phyloP scores from a whole-genome alignment of 495 filamentous ascomycete species.

The Penicillium argentinense region DNA sequence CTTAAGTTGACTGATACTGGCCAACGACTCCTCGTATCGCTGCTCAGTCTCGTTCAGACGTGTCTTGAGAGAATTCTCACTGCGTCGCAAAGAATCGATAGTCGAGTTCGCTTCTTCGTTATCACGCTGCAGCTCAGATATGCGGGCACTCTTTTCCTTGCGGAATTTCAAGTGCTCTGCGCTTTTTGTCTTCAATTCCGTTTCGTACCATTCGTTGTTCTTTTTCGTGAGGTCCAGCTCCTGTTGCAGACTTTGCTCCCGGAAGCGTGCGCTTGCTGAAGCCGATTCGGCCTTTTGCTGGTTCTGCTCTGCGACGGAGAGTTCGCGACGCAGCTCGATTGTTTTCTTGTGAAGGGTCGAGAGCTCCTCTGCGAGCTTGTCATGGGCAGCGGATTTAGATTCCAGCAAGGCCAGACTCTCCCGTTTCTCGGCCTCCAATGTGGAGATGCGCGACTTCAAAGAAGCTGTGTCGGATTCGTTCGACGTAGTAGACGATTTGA shows the following conservation, averaged over 20 bases:
- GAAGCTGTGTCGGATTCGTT: slow-evolving; percentile 75
- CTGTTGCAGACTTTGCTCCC: slow-evolving; percentile 82
- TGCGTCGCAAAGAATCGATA: slow-evolving; percentile 73
- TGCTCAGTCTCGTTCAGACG: slow-evolving; percentile 80
- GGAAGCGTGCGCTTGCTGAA: slow-evolving; percentile 75
- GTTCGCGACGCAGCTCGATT: slow-evolving; percentile 74
- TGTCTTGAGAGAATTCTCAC: slow-evolving; percentile 74
- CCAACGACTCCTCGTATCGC: slow-evolving; percentile 80
- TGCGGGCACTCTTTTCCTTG: slow-evolving; percentile 87
- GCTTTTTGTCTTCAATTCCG: slow-evolving; percentile 83
- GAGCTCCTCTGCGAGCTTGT: slow-evolving; percentile 81
- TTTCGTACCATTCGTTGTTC: slow-evolving; percentile 89
- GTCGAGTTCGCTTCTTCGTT: slow-evolving; percentile 79
- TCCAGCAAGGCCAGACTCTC: slow-evolving; percentile 86
- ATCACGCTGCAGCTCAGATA: slow-evolving; percentile 81
- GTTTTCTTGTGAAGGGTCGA: slow-evolving; percentile 84
- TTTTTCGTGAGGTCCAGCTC: slow-evolving; percentile 82
- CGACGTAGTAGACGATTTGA: slow-evolving; percentile 72
- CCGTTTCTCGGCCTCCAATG: slow-evolving; percentile 86
- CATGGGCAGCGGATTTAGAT: slow-evolving; percentile 83
- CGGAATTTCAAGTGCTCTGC: slow-evolving; percentile 85
- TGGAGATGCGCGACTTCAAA: slow-evolving; percentile 74
- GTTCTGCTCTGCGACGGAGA: slow-evolving; percentile 75
- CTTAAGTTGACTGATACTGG: slow-evolving; percentile 77
- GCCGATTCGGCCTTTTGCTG: slow-evolving; percentile 77